Conservation (phyloP, 345 rosid species). For the Eutrema yunnanense region DNA sequence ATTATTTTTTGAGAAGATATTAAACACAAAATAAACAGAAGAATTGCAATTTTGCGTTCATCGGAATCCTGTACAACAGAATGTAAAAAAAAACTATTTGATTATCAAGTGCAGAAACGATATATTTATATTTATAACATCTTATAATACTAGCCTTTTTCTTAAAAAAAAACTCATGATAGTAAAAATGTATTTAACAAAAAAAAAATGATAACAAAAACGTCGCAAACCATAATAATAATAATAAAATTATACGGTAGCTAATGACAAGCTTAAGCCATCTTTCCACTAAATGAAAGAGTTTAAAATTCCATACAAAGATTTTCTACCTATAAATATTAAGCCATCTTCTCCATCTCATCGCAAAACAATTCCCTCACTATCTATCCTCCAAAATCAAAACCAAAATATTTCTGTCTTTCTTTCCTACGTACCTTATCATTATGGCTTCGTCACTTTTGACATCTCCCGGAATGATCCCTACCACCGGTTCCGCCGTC, state of each 20-base stretch:
- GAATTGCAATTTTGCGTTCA: neutral
- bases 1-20: neutral
- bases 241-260: neutral
- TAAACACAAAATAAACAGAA: neutral
- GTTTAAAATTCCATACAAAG: neutral
- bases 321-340: neutral
- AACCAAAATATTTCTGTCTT: neutral
- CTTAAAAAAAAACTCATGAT: too few species aligned
- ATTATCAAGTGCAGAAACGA: neutral
- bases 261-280: neutral
- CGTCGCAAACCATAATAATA: too few species aligned
- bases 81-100: neutral
- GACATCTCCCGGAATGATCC: neutral
- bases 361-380: neutral
- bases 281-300: neutral
- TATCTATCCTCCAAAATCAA: neutral
- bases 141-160: too few species aligned
- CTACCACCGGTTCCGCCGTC: too few species aligned
- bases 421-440: neutral
- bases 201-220: too few species aligned
- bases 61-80: neutral
- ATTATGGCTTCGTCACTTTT: conserved; percentile 22
- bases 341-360: conserved; percentile 11
- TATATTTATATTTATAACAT: too few species aligned
- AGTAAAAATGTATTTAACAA: too few species aligned